Evolutionary conservation across 140 eudicot species (phyloP), one percentile per base, ranked within the genome.

Genomic region (Bidens hawaiensis): DNA sequence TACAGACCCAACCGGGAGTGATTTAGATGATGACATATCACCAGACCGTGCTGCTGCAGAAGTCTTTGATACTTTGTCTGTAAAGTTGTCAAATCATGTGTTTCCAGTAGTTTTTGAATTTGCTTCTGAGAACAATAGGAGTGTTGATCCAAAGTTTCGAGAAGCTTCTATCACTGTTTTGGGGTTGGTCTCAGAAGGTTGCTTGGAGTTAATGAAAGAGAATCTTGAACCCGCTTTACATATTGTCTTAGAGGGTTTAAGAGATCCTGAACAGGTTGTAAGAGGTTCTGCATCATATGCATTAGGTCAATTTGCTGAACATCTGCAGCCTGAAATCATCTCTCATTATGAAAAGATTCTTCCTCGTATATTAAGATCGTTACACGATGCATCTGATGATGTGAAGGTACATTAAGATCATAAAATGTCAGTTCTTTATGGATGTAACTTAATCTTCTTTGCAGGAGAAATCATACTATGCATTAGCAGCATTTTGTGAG

Each of bases 391-490:
- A 60, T 84, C 96, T 36, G 88, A 78, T 80, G 96, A 91, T 62
- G 98, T 85, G 34, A 91, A 91, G 98, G 98, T 87, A 74, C 23
- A 50, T 31, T 28, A 19, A 34, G n/a, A 61, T 16, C 21, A 23
- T 55, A 40, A 33, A 33, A 52, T 21, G 40, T 66, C n/a, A 21
- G 16, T 48, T 21, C 13, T 53, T 26, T 64, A 7, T 15, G 30
- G 51, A 41, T 36, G 42, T 46, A 71, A 71, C 59, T 46, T 21
- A 41, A 21, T 73, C 30, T 47, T 43, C 17, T 70, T 60, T 61
- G 50, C 83, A 91, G 98, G 98, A 82, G 76, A 91, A 91, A 79
- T 87, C 96, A 21, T 91, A 91, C 73, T 91, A 91, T 54, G 98
- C 96, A 27, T 76, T 91, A 79, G 96, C 98, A 34, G 89, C 96